Conservation (phyloP, 129 eudicot genomes). For the carrot (Daucus carota) region DH1_v3.0 NC_030385.2:37169501-37170000, state of each 20-base stretch:
- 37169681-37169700: slow-evolving; percentile 20
- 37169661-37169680: slow-evolving; percentile 14
- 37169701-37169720: slow-evolving; percentile 55
- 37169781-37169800: slow-evolving; percentile 46
- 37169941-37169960: slow-evolving; percentile 25
- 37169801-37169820: slow-evolving; percentile 53
- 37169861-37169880: slow-evolving; percentile 20
- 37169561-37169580: slow-evolving; percentile 49
- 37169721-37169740: slow-evolving; percentile 64
- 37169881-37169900: slow-evolving; percentile 36
- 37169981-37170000: slow-evolving; percentile 42
- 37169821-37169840: slow-evolving; percentile 56
- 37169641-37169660: slow-evolving; percentile 27
- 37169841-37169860: slow-evolving; percentile 22
- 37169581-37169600: slow-evolving; percentile 31
- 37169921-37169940: slow-evolving; percentile 31
- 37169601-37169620: slow-evolving; percentile 48
- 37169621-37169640: slow-evolving; percentile 46
- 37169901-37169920: slow-evolving; percentile 52
- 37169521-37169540: slow-evolving; percentile 37
- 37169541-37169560: slow-evolving; percentile 47
- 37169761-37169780: slow-evolving; percentile 29
- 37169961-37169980: slow-evolving; percentile 20
- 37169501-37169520: slow-evolving; percentile 82
- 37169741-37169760: slow-evolving; percentile 42